phyloP scores from a whole-genome alignment of 2,329 filamentous ascomycete genomes.

The Fusarium torreyae region DNA sequence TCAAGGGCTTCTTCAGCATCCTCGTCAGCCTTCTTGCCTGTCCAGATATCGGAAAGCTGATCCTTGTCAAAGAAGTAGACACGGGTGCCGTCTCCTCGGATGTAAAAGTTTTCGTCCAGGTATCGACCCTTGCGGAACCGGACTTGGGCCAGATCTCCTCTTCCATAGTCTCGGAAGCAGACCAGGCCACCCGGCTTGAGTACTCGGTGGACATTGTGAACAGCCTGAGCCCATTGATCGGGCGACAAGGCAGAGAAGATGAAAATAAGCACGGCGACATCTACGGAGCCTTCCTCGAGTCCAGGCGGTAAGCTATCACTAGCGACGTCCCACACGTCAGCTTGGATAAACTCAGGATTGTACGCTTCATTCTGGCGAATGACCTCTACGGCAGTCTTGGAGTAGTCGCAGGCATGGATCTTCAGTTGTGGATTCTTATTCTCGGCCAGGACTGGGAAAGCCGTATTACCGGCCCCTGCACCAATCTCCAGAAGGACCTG shows the following conservation, averaged over 20 bases:
- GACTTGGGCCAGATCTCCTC: conserved; percentile 95
- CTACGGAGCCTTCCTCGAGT: conserved; percentile 83
- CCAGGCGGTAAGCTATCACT: conserved; percentile 81
- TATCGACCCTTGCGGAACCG: conserved; percentile 96
- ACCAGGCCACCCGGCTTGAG: conserved; percentile 95
- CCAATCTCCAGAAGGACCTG: conserved; percentile 89
- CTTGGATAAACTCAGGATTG: conserved; percentile 79
- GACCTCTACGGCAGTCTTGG: conserved; percentile 92
- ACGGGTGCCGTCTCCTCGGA: conserved; percentile 92
- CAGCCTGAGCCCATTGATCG: conserved; percentile 84
- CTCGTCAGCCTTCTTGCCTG: conserved; percentile 56
- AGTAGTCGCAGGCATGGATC: conserved; percentile 96
- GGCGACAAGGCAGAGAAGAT: conserved; percentile 95
- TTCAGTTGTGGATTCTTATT: conserved; percentile 87
- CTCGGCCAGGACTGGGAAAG: conserved; percentile 88
- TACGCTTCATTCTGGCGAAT: conserved; percentile 88
- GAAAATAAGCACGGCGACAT: conserved; percentile 95
- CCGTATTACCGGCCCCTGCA: conserved; percentile 95
- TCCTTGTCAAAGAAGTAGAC: conserved; percentile 98
- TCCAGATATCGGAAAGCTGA: conserved; percentile 86
- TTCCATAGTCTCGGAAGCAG: conserved; percentile 95
- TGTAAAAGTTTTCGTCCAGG: conserved; percentile 97
- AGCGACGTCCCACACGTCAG: conserved; percentile 95
- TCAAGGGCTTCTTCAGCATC: conserved; percentile 29
- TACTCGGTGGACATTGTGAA: conserved; percentile 84